Conservation (phyloP, 495 filamentous ascomycete genomes). For the Trichoderma virens region DNA sequence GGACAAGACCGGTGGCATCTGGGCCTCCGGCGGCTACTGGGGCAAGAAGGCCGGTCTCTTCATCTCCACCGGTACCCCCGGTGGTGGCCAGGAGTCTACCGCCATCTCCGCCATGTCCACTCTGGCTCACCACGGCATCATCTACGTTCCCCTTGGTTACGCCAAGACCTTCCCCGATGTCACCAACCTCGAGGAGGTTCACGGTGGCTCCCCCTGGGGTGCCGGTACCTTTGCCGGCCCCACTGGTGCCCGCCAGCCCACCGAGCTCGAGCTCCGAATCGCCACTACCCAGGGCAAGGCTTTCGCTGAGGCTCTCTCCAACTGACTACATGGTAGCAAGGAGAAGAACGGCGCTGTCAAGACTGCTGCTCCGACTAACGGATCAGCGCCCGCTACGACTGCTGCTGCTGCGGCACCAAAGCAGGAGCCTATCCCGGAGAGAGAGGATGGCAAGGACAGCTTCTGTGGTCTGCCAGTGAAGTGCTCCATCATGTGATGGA, state of each 20-base stretch:
- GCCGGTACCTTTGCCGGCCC: constrained; percentile 81
- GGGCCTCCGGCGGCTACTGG: constrained; percentile 64
- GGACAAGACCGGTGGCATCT: constrained; percentile 72
- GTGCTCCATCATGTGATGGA: constrained; percentile 11
- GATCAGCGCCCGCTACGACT: not conserved
- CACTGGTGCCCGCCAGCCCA: constrained; percentile 78
- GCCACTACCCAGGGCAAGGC: constrained; percentile 74
- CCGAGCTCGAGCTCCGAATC: constrained; percentile 62
- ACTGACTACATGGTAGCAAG: constrained; percentile 71
- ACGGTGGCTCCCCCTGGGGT: constrained; percentile 86
- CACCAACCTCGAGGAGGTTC: constrained; percentile 63
- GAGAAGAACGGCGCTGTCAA: constrained; percentile 20
- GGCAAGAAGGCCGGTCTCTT: constrained; percentile 93
- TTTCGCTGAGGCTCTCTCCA: constrained; percentile 74
- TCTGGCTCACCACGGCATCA: constrained; percentile 85
- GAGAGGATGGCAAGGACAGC: constrained; percentile 13
- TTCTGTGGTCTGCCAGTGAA: constrained; percentile 19
- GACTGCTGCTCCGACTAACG: constrained; percentile 6
- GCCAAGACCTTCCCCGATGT: constrained; percentile 65
- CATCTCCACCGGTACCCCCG: constrained; percentile 70
- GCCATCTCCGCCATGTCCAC: constrained; percentile 78
- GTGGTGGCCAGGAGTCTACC: constrained; percentile 92
- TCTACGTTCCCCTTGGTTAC: constrained; percentile 93
- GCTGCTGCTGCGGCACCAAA: not conserved
- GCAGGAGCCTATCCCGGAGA: not conserved